Evolutionary conservation across 768 basidiomycete species (phyloP).

Genomic region (Hypholoma fasciculare): DNA sequence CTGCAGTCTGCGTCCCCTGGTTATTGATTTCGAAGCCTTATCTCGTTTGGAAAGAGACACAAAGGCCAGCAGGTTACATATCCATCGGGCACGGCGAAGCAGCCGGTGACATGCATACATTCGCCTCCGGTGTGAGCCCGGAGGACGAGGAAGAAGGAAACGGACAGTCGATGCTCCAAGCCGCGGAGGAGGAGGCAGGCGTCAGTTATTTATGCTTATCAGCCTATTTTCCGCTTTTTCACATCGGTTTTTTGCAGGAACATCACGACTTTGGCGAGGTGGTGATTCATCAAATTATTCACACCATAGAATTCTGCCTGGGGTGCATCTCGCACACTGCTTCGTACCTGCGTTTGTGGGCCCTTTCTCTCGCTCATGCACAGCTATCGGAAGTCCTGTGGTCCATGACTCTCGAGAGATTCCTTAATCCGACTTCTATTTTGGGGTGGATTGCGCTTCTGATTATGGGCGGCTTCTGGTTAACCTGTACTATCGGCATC

Average conservation of each 20-base stretch:
- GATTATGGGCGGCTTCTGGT: conserved; percentile 72
- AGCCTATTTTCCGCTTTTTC: conserved; percentile 12
- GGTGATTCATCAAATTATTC: conserved; percentile 96
- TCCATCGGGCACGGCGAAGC: conserved; percentile 60
- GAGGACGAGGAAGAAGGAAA: conserved; percentile 84
- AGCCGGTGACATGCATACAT: conserved; percentile 52
- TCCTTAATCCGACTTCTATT: conserved; percentile 63
- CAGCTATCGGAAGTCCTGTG: conserved; percentile 95
- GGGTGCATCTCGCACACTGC: conserved; percentile 99
- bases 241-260: conserved; percentile 44
- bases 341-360: conserved; percentile 93
- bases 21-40: conserved; percentile 93
- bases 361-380: conserved; percentile 95
- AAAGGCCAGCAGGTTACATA: conserved; percentile 82
- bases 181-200: conserved; percentile 63
- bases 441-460: conserved; percentile 55
- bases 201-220: conserved; percentile 45
- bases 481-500: conserved; percentile 70
- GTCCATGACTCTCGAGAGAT: conserved; percentile 76
- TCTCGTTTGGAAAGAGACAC: conserved; percentile 85
- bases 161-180: conserved; percentile 71
- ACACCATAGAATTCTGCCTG: conserved; percentile 98
- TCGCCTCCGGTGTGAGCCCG: conserved; percentile 59
- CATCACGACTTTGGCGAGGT: conserved; percentile 94
- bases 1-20: conserved; percentile 91